Conservation (phyloP, 2,329 filamentous ascomycete genomes). For the Scleromitrula shiraiana region DNA sequence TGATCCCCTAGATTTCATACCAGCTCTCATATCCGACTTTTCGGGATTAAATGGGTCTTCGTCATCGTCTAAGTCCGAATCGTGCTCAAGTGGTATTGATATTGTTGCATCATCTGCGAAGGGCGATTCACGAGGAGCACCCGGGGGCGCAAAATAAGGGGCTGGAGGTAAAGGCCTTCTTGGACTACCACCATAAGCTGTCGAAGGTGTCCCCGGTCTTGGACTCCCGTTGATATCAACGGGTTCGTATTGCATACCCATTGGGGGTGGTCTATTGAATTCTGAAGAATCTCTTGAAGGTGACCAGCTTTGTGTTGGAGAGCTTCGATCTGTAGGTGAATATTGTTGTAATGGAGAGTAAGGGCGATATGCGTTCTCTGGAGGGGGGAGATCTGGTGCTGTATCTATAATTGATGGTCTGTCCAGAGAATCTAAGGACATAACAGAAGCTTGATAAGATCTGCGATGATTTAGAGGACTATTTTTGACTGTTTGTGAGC, state of each 20-base stretch:
- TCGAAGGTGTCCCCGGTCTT: constrained; percentile 82
- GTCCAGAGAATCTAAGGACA: constrained; percentile 34
- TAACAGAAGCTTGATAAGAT: constrained; percentile 41
- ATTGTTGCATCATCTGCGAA: constrained; percentile 63
- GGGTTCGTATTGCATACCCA: constrained; percentile 72
- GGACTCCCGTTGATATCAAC: constrained; percentile 84
- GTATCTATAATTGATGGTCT: constrained; percentile 46
- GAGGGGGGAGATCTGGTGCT: constrained; percentile 51
- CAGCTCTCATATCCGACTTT: constrained; percentile 17
- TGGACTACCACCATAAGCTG: constrained; percentile 80
- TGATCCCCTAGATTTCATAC: constrained; percentile 30
- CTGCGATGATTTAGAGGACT: constrained; percentile 31
- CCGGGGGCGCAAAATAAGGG: constrained; percentile 65
- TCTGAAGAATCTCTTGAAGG: constrained; percentile 48
- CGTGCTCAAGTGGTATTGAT: constrained; percentile 58
- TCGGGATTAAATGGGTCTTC: constrained; percentile 66
- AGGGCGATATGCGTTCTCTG: constrained; percentile 55
- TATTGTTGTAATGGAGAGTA: constrained; percentile 30
- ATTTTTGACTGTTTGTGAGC: constrained; percentile 22
- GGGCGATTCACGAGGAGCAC: constrained; percentile 38
- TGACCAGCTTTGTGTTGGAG: constrained; percentile 53
- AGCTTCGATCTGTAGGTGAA: constrained; percentile 39
- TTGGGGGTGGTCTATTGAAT: constrained; percentile 58
- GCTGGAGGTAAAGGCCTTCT: constrained; percentile 81
- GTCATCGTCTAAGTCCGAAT: constrained; percentile 49